Conservation (phyloP, 345 rosid genomes). For the Aethionema arabicum region DNA sequence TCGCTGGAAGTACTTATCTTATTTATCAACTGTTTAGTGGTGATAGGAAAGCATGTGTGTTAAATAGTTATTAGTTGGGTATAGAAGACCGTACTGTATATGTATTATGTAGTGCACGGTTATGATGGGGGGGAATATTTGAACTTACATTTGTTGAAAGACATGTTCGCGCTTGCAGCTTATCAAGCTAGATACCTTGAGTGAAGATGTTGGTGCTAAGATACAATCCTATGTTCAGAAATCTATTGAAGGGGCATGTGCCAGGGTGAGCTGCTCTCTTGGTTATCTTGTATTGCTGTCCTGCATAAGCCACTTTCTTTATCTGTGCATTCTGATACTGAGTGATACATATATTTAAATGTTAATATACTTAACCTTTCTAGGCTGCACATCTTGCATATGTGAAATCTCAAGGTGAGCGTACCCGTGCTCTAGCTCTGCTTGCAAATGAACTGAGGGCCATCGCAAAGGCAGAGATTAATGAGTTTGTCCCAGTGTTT, state of each 20-base stretch:
- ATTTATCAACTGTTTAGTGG: constrained; percentile 9
- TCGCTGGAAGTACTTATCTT: constrained; percentile 13
- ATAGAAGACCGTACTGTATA: constrained; percentile 7
- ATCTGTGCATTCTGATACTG: constrained; percentile 1
- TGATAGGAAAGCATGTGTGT: not conserved
- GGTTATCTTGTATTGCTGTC: constrained; percentile 16
- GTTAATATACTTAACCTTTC: constrained; percentile 22
- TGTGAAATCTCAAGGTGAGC: constrained; percentile 55
- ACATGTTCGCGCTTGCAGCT: constrained; percentile 47
- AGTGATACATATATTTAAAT: constrained; percentile 10
- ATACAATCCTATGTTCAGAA: constrained; percentile 61
- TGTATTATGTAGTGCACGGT: constrained; percentile 13
- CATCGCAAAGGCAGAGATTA: constrained; percentile 73
- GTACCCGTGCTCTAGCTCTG: constrained; percentile 67
- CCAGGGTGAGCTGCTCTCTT: constrained; percentile 54
- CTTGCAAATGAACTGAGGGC: constrained; percentile 77
- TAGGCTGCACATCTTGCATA: constrained; percentile 60
- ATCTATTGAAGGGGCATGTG: constrained; percentile 67
- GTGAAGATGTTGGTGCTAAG: constrained; percentile 46
- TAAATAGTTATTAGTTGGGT: constrained; percentile 11
- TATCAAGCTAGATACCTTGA: constrained; percentile 41
- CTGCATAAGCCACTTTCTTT: constrained; percentile 11
- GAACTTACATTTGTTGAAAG: constrained; percentile 27
- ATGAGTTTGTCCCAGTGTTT: constrained; percentile 61
- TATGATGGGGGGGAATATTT: constrained; percentile 18